Base-by-base conservation (phyloP, 345 rosid species). In the Euphorbia pulcherrima region DNA sequence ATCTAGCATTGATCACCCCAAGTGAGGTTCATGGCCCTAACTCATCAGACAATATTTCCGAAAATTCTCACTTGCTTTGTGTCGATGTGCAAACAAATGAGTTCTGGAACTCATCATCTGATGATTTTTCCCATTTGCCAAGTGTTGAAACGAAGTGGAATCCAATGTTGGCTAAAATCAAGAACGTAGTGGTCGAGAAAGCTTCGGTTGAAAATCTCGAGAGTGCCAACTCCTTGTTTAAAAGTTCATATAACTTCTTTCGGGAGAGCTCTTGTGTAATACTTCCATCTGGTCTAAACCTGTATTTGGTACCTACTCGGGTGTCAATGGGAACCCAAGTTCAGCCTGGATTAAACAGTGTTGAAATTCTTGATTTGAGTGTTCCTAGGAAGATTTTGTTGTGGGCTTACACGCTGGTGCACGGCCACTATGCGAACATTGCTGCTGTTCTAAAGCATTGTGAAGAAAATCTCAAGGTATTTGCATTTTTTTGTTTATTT, bases 381-480 rank as follows among this genome's bases (percentile, higher is more conserved):
- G 73, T 81, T 76, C 97, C 91, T 21, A 87, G 97, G 85, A 94
- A 91, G 84, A 89, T 94, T 77, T 89, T 89, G 72, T 74, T 88
- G 84, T 94, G 99, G 99, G 95, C 97, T 59, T 91, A 89, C 81
- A 81, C 83, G 0, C 65, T 94, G 60, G 65, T 83, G 83, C 87
- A 86, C 62, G 96, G 97, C 65, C 87, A 80, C 40, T 86, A 77
- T 81, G 83, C 91, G 54, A 89, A 76, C 80, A 89, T 94, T 63
- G 84, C 96, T 1, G 75, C 65, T 27, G 99, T 84, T 68, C 81
- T 94, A 61, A 94, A 86, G 75, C 82, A 88, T 74, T 89, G 96
- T 76, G 99, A 94, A 80, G 99, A 94, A 81, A 86, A 81, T 65
- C 64, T 85, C 9, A 91, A 94, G 95, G 99, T 91, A 80, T 72